phyloP scores from a whole-genome alignment of 805 yeast species.

The Metschnikowia orientalis region DNA sequence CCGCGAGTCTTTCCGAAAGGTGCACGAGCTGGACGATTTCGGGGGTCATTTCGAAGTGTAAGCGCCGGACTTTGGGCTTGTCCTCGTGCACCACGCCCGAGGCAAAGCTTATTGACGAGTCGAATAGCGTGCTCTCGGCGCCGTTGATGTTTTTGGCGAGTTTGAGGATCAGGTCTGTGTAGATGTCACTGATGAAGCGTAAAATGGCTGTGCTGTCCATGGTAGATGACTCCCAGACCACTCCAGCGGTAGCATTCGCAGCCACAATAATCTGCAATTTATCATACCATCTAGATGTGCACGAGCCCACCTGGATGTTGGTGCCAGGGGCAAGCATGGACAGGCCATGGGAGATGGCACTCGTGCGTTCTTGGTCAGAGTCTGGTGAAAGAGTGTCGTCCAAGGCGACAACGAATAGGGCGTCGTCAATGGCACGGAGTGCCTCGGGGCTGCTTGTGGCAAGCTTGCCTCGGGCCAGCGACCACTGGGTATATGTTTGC shows the following conservation, averaged over 20 bases:
- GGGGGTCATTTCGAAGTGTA: slow-evolving; percentile 39
- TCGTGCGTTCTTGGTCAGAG: slow-evolving; percentile 46
- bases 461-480: slow-evolving; percentile 40
- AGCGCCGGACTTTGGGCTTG: slow-evolving; percentile 32
- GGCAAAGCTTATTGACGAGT: slow-evolving; percentile 30
- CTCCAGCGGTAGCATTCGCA: slow-evolving; percentile 53
- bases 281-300: slow-evolving; percentile 59
- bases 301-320: slow-evolving; percentile 52
- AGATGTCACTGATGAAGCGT: slow-evolving; percentile 53
- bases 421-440: slow-evolving; percentile 41
- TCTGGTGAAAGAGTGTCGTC: slow-evolving; percentile 44
- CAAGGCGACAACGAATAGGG: slow-evolving; percentile 49
- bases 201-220: slow-evolving; percentile 58
- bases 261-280: slow-evolving; percentile 53
- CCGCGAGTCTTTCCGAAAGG: slow-evolving; percentile 54
- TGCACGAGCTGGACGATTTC: slow-evolving; percentile 48
- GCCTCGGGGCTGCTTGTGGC: slow-evolving; percentile 33
- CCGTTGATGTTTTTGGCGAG: slow-evolving; percentile 58
- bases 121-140: slow-evolving; percentile 49
- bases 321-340: slow-evolving; percentile 37
- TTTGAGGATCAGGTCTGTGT: slow-evolving; percentile 53
- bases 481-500: slow-evolving; percentile 49
- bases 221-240: slow-evolving; percentile 54
- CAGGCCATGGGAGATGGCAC: slow-evolving; percentile 50
- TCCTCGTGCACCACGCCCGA: slow-evolving; percentile 32